Evolutionary conservation across 1,284 basidiomycete species (phyloP).

Genomic region (Ceratobasidium sp.): DNA sequence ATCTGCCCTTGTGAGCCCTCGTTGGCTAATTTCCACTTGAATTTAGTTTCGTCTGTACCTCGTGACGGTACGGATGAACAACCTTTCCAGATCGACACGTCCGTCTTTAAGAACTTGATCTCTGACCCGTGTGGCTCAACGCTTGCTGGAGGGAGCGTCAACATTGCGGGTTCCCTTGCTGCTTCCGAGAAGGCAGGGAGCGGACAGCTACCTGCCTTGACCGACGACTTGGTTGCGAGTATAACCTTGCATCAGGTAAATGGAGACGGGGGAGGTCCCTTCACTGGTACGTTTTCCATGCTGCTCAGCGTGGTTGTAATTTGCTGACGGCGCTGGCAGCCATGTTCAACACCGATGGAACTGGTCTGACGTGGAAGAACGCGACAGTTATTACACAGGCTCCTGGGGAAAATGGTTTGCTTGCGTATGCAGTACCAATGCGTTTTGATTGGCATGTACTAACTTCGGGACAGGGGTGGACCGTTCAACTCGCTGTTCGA

Average conservation of each 20-base stretch:
- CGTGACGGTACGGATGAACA: conserved; percentile 42
- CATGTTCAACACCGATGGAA: conserved; percentile 43
- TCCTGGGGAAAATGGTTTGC: conserved; percentile 38
- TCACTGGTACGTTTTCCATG: conserved; percentile 17
- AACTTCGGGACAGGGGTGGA: conserved; percentile 9
- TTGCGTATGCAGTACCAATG: conserved; percentile 7
- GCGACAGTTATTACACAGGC: conserved; percentile 37
- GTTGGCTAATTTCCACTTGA: neutral
- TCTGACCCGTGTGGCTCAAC: conserved; percentile 38
- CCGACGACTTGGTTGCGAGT: conserved; percentile 21
- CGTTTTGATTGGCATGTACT: neutral
- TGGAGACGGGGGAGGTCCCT: conserved; percentile 40
- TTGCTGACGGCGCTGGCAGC: neutral
- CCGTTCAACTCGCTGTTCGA: conserved; percentile 40
- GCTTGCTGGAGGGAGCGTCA: conserved; percentile 41
- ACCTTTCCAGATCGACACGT: conserved; percentile 38
- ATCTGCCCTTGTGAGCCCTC: neutral
- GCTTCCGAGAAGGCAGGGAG: conserved; percentile 38
- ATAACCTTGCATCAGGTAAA: conserved; percentile 41
- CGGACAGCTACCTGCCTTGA: conserved; percentile 30
- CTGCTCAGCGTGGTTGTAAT: neutral
- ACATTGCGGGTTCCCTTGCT: conserved; percentile 32
- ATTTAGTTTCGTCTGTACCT: conserved; percentile 25
- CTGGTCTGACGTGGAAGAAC: conserved; percentile 36
- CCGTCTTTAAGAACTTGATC: conserved; percentile 41